These are phyloP conservation scores for Sporothrix inflata DNA, from an alignment of 2,329 filamentous ascomycete species.

Conservation along the genomic window DNA sequence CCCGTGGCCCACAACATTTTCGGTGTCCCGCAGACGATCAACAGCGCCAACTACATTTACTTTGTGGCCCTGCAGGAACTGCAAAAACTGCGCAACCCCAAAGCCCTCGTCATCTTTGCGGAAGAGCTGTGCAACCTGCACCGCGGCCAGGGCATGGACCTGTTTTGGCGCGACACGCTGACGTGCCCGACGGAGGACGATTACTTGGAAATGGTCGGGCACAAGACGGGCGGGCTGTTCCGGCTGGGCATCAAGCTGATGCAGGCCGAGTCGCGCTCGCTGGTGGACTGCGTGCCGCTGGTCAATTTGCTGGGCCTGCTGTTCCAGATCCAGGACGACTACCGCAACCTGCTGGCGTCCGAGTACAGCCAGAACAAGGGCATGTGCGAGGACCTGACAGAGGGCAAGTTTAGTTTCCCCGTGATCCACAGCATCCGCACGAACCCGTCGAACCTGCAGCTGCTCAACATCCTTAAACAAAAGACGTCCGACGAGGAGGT, in stretches of 20 bases:
- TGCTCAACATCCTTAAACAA: constrained; percentile 91
- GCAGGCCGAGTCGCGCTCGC: constrained; percentile 68
- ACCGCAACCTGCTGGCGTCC: constrained; percentile 78
- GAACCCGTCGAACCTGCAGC: constrained; percentile 72
- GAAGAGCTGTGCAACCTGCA: constrained; percentile 86
- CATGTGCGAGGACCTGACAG: constrained; percentile 90
- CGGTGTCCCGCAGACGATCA: constrained; percentile 85
- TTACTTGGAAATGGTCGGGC: constrained; percentile 87
- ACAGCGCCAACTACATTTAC: constrained; percentile 88
- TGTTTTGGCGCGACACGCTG: constrained; percentile 85
- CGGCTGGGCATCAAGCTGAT: constrained; percentile 83
- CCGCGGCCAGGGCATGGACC: constrained; percentile 85
- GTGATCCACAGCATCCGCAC: constrained; percentile 90
- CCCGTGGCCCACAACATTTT: constrained; percentile 86
- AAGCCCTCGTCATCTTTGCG: constrained; percentile 71
- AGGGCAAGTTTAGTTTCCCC: constrained; percentile 96
- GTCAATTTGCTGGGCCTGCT: constrained; percentile 84
- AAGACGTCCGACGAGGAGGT: constrained; percentile 85
- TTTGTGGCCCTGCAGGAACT: constrained; percentile 78
- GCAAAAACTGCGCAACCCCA: constrained; percentile 67
- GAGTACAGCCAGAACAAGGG: constrained; percentile 89
- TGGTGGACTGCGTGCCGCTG: constrained; percentile 76
- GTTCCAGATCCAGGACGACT: constrained; percentile 93
- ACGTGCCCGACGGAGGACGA: constrained; percentile 85
- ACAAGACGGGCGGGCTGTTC: constrained; percentile 89